These are phyloP conservation scores for Gloeophyllum trabeum DNA, from an alignment of 768 basidiomycete species.

Conservation along the genomic window DNA sequence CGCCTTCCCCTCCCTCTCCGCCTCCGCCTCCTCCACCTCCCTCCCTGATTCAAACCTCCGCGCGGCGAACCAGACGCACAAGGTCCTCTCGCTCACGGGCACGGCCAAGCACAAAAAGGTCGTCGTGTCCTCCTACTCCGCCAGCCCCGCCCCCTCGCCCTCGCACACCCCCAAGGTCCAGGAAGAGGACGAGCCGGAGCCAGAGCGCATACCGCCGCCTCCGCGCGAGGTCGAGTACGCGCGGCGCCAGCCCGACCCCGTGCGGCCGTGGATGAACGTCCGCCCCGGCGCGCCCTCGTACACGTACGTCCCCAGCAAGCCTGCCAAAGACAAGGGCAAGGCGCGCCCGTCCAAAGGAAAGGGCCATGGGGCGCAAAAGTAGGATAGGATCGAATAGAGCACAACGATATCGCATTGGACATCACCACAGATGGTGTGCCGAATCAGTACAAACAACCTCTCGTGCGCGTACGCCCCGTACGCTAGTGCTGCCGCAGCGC, in stretches of 20 bases:
- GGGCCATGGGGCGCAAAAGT: too few relatives aligned
- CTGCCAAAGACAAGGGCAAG: too few relatives aligned
- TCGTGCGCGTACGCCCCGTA: too few relatives aligned
- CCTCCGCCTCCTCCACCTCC: slow-evolving; percentile 3
- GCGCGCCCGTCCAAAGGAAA: too few relatives aligned
- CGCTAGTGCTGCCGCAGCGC: too few relatives aligned
- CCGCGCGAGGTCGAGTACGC: slow-evolving; percentile 24
- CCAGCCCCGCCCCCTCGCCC: slow-evolving; percentile 19
- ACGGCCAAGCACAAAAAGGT: slow-evolving; percentile 34
- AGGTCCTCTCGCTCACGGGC: slow-evolving; percentile 41
- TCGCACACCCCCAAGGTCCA: slow-evolving; percentile 22
- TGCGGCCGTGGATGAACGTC: slow-evolving; percentile 29
- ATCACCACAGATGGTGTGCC: too few relatives aligned
- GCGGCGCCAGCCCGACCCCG: slow-evolving; percentile 14
- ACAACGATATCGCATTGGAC: too few relatives aligned
- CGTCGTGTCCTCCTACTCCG: slow-evolving; percentile 39
- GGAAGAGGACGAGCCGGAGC: slow-evolving; percentile 22
- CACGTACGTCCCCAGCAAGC: too few relatives aligned
- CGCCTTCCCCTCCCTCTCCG: slow-evolving; percentile 47
- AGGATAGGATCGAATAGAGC: too few relatives aligned
- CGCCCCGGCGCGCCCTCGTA: too few relatives aligned
- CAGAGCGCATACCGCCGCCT: slow-evolving; percentile 28
- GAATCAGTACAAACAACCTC: too few relatives aligned
- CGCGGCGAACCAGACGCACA: slow-evolving; percentile 32
- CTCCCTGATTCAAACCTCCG: slow-evolving; percentile 7